These are phyloP conservation scores for Podosphaera leucotricha DNA, from an alignment of 2,329 filamentous ascomycete species.

Conservation along the genomic window DNA sequence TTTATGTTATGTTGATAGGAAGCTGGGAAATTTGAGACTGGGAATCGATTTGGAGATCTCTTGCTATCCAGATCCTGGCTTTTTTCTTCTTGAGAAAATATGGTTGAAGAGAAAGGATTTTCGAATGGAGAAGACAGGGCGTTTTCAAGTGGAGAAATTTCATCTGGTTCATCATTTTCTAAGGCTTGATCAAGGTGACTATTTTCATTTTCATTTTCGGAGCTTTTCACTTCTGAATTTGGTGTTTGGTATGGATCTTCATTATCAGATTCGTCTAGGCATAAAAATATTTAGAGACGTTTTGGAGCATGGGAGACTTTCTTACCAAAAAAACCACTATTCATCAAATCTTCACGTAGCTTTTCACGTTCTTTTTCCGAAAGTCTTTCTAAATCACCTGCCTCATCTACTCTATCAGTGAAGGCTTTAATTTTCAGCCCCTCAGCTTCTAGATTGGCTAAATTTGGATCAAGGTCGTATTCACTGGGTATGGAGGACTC, in stretches of 20 bases:
- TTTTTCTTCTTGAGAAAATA: background rate
- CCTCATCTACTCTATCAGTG: background rate
- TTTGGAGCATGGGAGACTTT: background rate
- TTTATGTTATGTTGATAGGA: background rate
- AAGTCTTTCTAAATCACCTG: background rate
- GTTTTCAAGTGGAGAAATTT: no score
- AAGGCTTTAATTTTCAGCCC: conserved; percentile 1
- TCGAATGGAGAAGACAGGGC: background rate
- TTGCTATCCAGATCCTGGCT: background rate
- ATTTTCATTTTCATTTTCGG: background rate
- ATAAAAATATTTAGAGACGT: background rate
- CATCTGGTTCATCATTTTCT: background rate
- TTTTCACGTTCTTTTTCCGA: background rate
- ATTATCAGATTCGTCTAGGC: background rate
- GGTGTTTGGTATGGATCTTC: background rate
- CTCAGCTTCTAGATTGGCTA: background rate
- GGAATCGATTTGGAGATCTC: background rate
- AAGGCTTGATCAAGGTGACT: background rate
- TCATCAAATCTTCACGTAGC: background rate
- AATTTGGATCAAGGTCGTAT: background rate
- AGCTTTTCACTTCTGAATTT: background rate
- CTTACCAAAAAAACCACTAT: background rate
- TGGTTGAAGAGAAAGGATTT: background rate
- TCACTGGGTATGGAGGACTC: background rate
- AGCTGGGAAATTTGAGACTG: background rate